phyloP scores from a whole-genome alignment of 352 stramenopile species.

The Globisporangium sylvaticum region DNA sequence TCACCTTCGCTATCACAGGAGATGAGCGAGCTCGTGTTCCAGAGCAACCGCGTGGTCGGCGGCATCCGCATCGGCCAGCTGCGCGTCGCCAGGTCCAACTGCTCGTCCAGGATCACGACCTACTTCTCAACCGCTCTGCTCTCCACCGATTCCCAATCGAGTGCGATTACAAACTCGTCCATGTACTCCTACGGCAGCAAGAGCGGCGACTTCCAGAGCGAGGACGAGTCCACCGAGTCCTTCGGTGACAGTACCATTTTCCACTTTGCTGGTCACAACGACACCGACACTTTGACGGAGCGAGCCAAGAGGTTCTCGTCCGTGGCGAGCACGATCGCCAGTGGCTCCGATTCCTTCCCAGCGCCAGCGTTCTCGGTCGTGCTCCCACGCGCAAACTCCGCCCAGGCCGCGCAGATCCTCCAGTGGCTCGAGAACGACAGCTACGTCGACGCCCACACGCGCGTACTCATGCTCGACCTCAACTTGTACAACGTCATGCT shows the following conservation, averaged over 20 bases:
- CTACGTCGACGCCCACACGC: constrained; percentile 41
- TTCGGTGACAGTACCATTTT: constrained; percentile 25
- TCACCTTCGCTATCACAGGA: neutral
- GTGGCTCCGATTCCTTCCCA: constrained; percentile 21
- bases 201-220: constrained; percentile 19
- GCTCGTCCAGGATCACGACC: constrained; percentile 25
- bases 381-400: constrained; percentile 22
- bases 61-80: constrained; percentile 46
- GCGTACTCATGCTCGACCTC: constrained; percentile 39
- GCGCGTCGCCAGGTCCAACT: constrained; percentile 29
- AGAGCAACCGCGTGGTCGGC: constrained; percentile 36
- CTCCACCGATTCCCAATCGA: neutral
- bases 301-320: constrained; percentile 36
- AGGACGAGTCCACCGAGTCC: constrained; percentile 17
- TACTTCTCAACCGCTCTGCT: constrained; percentile 22
- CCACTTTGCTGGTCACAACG: constrained; percentile 31
- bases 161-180: neutral
- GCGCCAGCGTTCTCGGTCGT: constrained; percentile 43
- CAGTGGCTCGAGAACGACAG: constrained; percentile 20
- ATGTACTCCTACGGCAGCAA: constrained; percentile 24
- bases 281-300: constrained; percentile 26
- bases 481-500: constrained; percentile 54
- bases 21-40: constrained; percentile 9
- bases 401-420: constrained; percentile 20
- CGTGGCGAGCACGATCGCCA: constrained; percentile 22